phyloP scores from a whole-genome alignment of 139 green algal genomes.

The Tetradesmus obliquus region DNA sequence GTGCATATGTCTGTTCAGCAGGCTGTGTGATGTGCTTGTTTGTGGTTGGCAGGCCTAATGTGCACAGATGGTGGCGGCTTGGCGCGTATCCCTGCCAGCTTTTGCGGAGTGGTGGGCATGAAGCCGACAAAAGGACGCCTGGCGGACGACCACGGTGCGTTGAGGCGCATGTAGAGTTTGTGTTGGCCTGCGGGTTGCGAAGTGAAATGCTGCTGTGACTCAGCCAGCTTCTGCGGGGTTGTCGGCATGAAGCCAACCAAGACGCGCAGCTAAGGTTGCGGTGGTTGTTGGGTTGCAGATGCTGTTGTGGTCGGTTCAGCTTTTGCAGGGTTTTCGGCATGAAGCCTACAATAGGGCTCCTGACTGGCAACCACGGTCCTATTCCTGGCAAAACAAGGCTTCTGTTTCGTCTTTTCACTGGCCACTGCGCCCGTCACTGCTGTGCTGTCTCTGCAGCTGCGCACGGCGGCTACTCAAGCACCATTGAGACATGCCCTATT shows the following conservation, averaged over 20 bases:
- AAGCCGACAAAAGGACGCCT: constrained; percentile 73
- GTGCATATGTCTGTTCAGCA: too few relatives aligned
- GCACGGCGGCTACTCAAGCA: background rate
- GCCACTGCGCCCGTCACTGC: background rate
- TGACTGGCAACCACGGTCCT: too few relatives aligned
- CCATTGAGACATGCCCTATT: background rate
- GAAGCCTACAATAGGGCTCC: constrained; percentile 72
- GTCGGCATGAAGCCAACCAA: constrained; percentile 83
- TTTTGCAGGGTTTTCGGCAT: constrained; percentile 87
- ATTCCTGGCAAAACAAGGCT: too few relatives aligned
- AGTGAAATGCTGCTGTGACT: constrained; percentile 21
- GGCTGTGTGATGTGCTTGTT: constrained; percentile 67
- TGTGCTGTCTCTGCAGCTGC: background rate
- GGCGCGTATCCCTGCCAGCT: constrained; percentile 84
- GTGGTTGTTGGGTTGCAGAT: constrained; percentile 26
- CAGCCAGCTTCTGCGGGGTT: constrained; percentile 83
- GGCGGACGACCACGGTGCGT: too few relatives aligned
- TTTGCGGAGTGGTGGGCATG: constrained; percentile 86
- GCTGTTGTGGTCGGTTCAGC: constrained; percentile 74
- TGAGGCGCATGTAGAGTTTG: too few relatives aligned
- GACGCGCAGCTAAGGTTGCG: constrained; percentile 29
- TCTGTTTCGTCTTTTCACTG: too few relatives aligned
- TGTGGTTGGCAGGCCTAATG: constrained; percentile 60
- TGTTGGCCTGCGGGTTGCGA: too few relatives aligned
- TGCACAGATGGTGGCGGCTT: constrained; percentile 81